These are phyloP conservation scores for Boletus fagicola DNA, from an alignment of 768 basidiomycete genomes.

Conservation along the genomic window DNA sequence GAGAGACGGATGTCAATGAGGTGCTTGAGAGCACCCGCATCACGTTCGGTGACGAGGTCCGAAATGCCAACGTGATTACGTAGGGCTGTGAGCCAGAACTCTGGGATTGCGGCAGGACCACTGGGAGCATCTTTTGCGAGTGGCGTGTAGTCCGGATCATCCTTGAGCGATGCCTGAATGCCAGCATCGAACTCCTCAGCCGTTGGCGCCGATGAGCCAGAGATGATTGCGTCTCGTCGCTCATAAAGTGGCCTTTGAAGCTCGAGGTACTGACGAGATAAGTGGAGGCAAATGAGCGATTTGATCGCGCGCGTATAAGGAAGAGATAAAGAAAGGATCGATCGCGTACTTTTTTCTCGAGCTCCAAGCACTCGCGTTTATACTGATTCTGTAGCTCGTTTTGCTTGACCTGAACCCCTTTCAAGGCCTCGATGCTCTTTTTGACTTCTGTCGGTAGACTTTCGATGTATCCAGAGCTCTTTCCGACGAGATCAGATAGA, in stretches of 20 bases:
- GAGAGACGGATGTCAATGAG: constrained; percentile 78
- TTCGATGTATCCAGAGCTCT: constrained; percentile 95
- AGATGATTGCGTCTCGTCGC: constrained; percentile 81
- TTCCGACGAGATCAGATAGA: constrained; percentile 81
- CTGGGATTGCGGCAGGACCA: constrained; percentile 60
- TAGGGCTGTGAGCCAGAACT: constrained; percentile 98
- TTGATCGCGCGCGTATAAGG: constrained; percentile 12
- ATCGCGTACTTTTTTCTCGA: constrained; percentile 85
- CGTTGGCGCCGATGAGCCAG: constrained; percentile 70
- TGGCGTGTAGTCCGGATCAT: constrained; percentile 66
- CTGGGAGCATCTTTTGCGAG: constrained; percentile 52
- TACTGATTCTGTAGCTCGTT: constrained; percentile 86
- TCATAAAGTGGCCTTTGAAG: constrained; percentile 84
- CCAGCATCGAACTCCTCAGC: constrained; percentile 82
- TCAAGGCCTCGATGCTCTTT: constrained; percentile 84
- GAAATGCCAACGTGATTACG: constrained; percentile 85
- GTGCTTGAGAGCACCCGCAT: constrained; percentile 79
- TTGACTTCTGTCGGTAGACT: constrained; percentile 77
- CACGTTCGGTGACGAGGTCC: constrained; percentile 91
- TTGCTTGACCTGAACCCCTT: constrained; percentile 92
- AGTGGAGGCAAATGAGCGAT: constrained; percentile 3
- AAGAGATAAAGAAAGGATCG: constrained; percentile 8
- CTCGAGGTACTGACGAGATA: constrained; percentile 56
- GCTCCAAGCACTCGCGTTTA: constrained; percentile 91
- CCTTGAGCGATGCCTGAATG: constrained; percentile 67